Percentiles rank a stretch among this genome's conserved stretches.
These are phyloP conservation scores for Paraleonurus japonicus DNA, from an alignment of 257 asterid species.

Conservation along the genomic window DNA sequence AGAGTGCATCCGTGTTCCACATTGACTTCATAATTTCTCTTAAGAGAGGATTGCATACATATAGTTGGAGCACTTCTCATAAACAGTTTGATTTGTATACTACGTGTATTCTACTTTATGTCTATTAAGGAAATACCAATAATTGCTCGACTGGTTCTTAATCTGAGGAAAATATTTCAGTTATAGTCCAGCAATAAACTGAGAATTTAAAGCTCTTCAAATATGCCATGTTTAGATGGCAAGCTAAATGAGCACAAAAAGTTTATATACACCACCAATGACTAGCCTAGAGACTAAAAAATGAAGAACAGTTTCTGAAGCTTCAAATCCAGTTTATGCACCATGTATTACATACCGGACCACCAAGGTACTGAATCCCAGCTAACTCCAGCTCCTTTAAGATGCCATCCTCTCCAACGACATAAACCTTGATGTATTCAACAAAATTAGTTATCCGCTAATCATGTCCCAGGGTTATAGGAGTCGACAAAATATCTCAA, in stretches of 20 bases:
- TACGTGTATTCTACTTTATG: too few species aligned
- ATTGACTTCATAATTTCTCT: too few species aligned
- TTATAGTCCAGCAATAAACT: too few species aligned
- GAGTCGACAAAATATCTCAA: slow-evolving; percentile 9
- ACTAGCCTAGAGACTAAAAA: slow-evolving; percentile 7
- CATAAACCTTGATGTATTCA: slow-evolving; percentile 64
- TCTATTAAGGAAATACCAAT: too few species aligned
- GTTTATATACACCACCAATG: background rate
- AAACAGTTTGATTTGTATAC: background rate
- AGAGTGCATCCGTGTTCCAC: too few species aligned
- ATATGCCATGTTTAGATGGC: slow-evolving; percentile 9
- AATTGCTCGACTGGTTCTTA: too few species aligned
- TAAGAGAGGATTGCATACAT: too few species aligned
- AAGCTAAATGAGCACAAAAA: background rate
- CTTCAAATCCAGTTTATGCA: slow-evolving; percentile 18
- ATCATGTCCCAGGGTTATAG: background rate
- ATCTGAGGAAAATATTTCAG: too few species aligned
- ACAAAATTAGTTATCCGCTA: slow-evolving; percentile 19
- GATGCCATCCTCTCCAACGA: slow-evolving; percentile 97
- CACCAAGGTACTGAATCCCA: slow-evolving; percentile 84
- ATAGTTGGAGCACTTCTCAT: background rate
- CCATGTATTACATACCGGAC: slow-evolving; percentile 61
- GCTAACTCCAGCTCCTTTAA: slow-evolving; percentile 91
- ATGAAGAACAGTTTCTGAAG: background rate
- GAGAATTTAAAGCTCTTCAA: too few species aligned